Evolutionary conservation across 495 filamentous ascomycete species (phyloP), one percentile per base, ranked within the genome.

Genomic region (Penicillium ucsense): DNA sequence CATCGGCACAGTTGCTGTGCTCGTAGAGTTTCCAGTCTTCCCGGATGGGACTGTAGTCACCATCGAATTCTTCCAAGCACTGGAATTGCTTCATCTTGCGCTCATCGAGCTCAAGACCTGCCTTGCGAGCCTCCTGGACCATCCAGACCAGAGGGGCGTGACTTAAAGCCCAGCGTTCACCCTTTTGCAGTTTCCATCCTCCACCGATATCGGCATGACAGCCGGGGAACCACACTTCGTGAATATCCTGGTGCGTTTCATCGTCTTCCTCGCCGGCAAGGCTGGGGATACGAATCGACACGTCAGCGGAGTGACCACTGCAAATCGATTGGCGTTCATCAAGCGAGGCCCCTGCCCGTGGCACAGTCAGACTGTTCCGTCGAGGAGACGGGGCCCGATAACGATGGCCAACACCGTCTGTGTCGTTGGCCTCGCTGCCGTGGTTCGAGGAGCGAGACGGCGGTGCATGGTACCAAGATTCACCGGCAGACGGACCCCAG

Each of bases 151-250:
- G 69, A 3, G 88, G 86, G 6, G 81, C 75, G 56, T 94, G 85
- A 47, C 81, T 86, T 8, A 89, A 72, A 3, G 84, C 64, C 55
- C 68, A 71, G 38, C 74, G 69, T 58, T 82, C 77, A 1, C 73
- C 80, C 0, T 65, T 56, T 0, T 67, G 51, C 4, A 84, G 64
- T 45, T 81, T 80, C 88, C 88, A 94, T 1, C 88, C 88, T 27
- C 89, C 88, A 10, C 88, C 88, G 31, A 94, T 81, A 52, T 94
- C 88, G 7, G 78, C 87, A 55, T 94, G 88, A 33, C 82, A 80
- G 35, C 88, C 88, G 0, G 85, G 75, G 59, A 92, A 94, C 88
- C 88, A 92, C 7, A 90, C 71, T 51, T 89, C 86, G 54, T 86
- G 80, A 46, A 92, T 83, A 54, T 91, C 84, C 52, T 90, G 85